These are phyloP conservation scores for Zasmidium citrigriseum DNA, from an alignment of 2,329 filamentous ascomycete species.

Conservation along the genomic window DNA sequence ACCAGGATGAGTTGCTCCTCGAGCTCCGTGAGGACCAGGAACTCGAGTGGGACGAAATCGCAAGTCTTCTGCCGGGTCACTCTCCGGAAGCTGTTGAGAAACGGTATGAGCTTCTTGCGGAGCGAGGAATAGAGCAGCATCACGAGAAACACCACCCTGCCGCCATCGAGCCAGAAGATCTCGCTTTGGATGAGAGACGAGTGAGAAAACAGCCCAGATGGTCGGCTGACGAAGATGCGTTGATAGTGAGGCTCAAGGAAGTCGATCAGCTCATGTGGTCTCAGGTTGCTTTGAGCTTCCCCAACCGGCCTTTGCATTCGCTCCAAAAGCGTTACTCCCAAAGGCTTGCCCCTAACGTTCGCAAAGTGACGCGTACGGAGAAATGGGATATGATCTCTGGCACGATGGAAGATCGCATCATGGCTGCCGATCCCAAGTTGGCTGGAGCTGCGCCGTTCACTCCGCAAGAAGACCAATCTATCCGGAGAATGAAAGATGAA, in stretches of 20 bases:
- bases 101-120: slow-evolving; percentile 22
- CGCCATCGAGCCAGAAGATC: background rate
- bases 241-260: slow-evolving; percentile 16
- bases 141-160: background rate
- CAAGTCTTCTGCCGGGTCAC: slow-evolving; percentile 15
- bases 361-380: background rate
- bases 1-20: slow-evolving; percentile 40
- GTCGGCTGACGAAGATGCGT: slow-evolving; percentile 4
- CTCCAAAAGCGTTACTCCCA: background rate
- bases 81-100: slow-evolving; percentile 16
- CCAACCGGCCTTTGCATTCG: background rate
- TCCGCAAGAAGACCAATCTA: background rate
- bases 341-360: background rate
- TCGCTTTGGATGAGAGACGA: background rate
- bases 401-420: slow-evolving; percentile 5
- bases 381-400: background rate
- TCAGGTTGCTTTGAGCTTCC: slow-evolving; percentile 6
- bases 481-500: background rate
- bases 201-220: background rate
- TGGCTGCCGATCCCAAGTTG: slow-evolving; percentile 5
- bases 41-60: slow-evolving; percentile 30
- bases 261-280: slow-evolving; percentile 11
- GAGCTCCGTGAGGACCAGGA: slow-evolving; percentile 31
- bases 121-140: background rate
- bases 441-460: background rate